Evolutionary conservation across 306 rosid species (phyloP).

Genomic region (Cicer cuneatum): DNA sequence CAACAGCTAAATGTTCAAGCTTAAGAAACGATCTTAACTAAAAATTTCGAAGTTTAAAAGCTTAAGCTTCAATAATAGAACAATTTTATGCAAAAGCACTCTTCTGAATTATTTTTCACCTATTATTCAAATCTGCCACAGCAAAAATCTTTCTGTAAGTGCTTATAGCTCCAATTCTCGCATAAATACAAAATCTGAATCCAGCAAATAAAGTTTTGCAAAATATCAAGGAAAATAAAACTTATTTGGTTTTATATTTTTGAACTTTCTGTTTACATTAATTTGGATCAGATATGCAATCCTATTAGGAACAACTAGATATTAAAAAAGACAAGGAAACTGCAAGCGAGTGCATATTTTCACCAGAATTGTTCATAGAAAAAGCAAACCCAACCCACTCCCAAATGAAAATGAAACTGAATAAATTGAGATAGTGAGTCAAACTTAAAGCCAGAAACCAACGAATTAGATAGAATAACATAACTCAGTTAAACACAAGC

Average conservation of each 20-base stretch:
- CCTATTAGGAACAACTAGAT: neutral
- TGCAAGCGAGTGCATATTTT: neutral
- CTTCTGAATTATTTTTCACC: neutral
- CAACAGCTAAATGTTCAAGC: neutral
- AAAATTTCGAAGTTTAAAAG: neutral
- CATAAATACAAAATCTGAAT: neutral
- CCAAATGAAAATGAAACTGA: conserved; percentile 20
- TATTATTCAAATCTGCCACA: neutral
- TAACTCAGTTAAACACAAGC: conserved; percentile 22
- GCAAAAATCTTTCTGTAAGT: neutral
- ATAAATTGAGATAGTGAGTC: neutral
- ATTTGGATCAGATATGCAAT: neutral
- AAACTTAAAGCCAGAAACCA: conserved; percentile 13
- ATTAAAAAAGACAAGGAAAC: neutral
- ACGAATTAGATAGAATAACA: conserved; percentile 12
- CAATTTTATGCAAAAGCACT: neutral
- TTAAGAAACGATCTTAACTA: neutral
- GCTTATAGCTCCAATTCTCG: neutral
- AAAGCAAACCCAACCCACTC: neutral
- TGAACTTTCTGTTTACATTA: neutral
- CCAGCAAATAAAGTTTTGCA: neutral
- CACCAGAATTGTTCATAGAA: neutral
- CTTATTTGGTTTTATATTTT: neutral
- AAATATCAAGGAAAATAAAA: neutral
- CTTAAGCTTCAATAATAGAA: neutral